These are phyloP conservation scores for Prorocentrum cordatum DNA, from an alignment of 169 alveolate species.

Conservation along the genomic window DNA sequence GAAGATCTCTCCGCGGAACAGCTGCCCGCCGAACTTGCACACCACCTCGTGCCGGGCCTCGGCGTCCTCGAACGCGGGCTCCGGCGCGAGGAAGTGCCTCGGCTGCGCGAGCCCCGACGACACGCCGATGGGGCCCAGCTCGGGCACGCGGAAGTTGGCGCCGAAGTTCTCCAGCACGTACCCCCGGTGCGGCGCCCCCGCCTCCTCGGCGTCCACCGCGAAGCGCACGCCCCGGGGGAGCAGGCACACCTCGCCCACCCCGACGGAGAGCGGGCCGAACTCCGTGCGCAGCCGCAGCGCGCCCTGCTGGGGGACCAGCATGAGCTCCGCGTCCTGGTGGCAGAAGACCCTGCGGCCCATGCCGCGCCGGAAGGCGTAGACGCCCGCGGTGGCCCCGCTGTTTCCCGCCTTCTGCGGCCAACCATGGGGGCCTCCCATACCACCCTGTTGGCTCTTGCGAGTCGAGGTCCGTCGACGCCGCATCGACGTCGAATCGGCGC, in stretches of 20 bases:
- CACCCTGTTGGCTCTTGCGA: not conserved
- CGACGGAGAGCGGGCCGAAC: constrained; percentile 23
- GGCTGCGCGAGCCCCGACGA: constrained; percentile 81
- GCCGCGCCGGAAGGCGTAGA: not conserved
- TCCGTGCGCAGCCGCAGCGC: constrained; percentile 75
- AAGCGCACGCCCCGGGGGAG: not conserved
- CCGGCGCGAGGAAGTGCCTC: constrained; percentile 77
- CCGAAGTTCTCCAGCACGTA: constrained; percentile 78
- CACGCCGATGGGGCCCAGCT: constrained; percentile 82
- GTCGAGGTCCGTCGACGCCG: not conserved
- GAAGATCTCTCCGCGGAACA: constrained; percentile 48
- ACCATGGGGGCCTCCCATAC: not conserved
- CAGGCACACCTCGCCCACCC: constrained; percentile 55
- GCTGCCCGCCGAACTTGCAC: constrained; percentile 76
- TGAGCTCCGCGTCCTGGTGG: constrained; percentile 79
- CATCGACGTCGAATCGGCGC: not conserved
- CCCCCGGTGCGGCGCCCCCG: constrained; percentile 74
- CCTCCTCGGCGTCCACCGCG: not conserved
- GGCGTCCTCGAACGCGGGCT: constrained; percentile 75
- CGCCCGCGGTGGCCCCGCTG: not conserved
- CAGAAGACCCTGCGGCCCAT: constrained; percentile 72
- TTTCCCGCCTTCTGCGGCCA: not conserved
- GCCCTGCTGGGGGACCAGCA: constrained; percentile 79
- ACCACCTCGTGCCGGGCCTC: constrained; percentile 70
- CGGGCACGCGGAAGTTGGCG: constrained; percentile 79